A percentile compares a stretch with the other conserved stretches of the same genome.
Conservation (phyloP, 164 flowering plant genomes). For the Litsea cubeba region DNA sequence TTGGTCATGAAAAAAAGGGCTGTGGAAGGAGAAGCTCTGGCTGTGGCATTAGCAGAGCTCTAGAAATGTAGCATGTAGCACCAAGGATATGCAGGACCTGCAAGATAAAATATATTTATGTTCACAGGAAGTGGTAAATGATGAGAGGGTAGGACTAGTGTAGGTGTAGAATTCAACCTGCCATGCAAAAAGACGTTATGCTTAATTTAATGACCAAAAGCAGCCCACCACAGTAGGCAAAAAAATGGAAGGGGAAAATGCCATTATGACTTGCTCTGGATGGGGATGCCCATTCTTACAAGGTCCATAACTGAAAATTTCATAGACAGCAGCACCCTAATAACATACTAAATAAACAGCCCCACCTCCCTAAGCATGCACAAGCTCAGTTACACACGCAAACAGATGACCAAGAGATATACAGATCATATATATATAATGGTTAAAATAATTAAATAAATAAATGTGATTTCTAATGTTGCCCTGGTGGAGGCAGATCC, state of each 20-base stretch:
- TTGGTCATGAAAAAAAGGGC: no score
- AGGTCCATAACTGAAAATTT: not conserved
- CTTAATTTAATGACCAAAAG: not conserved
- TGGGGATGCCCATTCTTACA: not conserved
- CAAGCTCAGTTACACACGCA: not conserved
- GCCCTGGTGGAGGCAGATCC: not conserved
- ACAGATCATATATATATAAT: not conserved
- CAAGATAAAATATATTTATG: no score
- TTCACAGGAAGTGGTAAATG: no score
- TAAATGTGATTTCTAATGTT: not conserved
- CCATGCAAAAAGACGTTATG: no score
- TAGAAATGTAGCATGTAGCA: no score
- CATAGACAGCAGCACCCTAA: not conserved
- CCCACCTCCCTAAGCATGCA: conserved; percentile 1
- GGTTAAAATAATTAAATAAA: not conserved
- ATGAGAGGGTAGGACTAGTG: no score
- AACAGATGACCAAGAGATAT: not conserved
- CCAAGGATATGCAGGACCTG: no score
- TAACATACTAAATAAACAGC: not conserved
- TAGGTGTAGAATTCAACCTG: no score
- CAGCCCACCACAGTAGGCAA: not conserved
- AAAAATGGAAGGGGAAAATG: not conserved
- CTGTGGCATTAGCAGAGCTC: no score
- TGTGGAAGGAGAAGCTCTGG: no score
- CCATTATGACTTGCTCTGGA: not conserved